Evolutionary conservation across 1,284 basidiomycete species (phyloP).

Genomic region (Ceratobasidium sp.): DNA sequence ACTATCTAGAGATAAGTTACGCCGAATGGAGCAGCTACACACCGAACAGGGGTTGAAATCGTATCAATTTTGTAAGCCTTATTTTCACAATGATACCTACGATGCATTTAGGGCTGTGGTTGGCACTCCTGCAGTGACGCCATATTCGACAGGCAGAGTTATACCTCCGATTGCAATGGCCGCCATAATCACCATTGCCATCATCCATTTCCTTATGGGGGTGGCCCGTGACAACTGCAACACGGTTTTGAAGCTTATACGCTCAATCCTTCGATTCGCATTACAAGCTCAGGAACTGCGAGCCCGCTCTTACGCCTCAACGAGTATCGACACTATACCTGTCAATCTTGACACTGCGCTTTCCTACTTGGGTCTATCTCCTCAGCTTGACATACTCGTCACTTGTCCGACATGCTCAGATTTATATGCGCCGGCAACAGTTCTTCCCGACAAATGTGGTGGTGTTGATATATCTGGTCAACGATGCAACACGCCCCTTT

Average conservation of each 20-base stretch:
- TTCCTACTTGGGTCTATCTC: not conserved
- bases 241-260: not conserved
- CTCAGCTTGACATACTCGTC: not conserved
- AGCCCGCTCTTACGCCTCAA: not conserved
- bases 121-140: too few relatives aligned
- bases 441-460: not conserved
- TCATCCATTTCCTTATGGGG: not conserved
- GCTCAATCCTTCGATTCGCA: not conserved
- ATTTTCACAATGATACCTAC: too few relatives aligned
- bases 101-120: too few relatives aligned
- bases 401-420: not conserved
- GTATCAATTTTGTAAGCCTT: too few relatives aligned
- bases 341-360: not conserved
- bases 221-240: not conserved
- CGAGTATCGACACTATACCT: not conserved
- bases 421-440: not conserved
- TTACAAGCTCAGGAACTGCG: not conserved
- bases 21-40: too few relatives aligned
- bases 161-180: slow-evolving; percentile 42
- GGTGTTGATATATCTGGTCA: not conserved
- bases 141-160: too few relatives aligned
- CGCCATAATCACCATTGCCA: not conserved
- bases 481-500: not conserved
- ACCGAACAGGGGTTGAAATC: too few relatives aligned
- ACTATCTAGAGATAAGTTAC: too few relatives aligned